These are phyloP conservation scores for Medicago arabica DNA, from an alignment of 306 rosid species.

Conservation along the genomic window DNA sequence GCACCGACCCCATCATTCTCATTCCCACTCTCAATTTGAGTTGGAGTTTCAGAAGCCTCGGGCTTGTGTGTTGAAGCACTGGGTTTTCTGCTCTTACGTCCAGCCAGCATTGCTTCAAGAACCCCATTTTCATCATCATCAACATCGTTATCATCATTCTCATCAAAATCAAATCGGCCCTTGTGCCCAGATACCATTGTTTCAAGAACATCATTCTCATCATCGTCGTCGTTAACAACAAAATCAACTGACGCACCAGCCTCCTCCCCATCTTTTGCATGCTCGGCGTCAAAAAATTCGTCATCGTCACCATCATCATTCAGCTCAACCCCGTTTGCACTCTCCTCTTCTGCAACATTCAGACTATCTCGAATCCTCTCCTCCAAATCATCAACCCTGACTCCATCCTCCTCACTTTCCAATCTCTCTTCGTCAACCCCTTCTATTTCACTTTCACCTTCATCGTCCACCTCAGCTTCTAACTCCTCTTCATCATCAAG, in stretches of 20 bases:
- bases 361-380: conserved; percentile 43
- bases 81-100: conserved; percentile 57
- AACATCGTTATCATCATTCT: conserved; percentile 12
- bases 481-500: conserved; percentile 51
- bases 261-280: conserved; percentile 35
- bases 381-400: conserved; percentile 49
- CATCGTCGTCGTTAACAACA: conserved; percentile 33
- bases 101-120: conserved; percentile 77
- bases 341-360: conserved; percentile 42
- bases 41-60: conserved; percentile 35
- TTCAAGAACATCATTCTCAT: conserved; percentile 63
- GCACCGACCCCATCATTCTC: conserved; percentile 49
- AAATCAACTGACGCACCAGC: conserved; percentile 20
- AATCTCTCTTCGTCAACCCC: conserved; percentile 14
- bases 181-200: conserved; percentile 68
- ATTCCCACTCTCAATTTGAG: conserved; percentile 54
- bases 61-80: conserved; percentile 41
- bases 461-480: conserved; percentile 44
- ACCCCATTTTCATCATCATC: conserved; percentile 55
- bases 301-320: conserved; percentile 45
- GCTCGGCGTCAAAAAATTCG: conserved; percentile 39
- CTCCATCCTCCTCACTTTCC: conserved; percentile 45
- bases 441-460: conserved; percentile 41
- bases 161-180: conserved; percentile 46
- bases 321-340: conserved; percentile 42